Conservation (phyloP, 495 filamentous ascomycete genomes). For the Tuber melanosporum region DNA sequence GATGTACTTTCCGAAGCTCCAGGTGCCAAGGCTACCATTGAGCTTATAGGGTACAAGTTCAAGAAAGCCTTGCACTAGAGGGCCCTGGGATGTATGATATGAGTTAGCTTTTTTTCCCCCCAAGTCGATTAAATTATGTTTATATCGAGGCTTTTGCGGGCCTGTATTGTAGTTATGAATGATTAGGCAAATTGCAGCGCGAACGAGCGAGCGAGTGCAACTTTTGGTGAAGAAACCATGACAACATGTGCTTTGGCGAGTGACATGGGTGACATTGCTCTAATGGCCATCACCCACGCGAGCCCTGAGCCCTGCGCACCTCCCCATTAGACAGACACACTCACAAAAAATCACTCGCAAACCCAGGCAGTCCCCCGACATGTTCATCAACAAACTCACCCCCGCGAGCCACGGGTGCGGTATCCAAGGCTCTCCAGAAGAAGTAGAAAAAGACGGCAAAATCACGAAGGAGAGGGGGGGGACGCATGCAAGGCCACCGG, state of each 20-base stretch:
- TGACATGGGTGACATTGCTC: not conserved
- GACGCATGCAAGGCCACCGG: too few species aligned
- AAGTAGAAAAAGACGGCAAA: too few species aligned
- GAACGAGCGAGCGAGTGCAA: not conserved
- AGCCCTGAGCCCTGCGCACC: too few species aligned
- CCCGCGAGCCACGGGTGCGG: too few species aligned
- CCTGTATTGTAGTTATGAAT: not conserved
- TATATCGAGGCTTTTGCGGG: not conserved
- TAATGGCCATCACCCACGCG: too few species aligned
- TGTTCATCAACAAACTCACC: too few species aligned
- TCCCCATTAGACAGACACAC: too few species aligned
- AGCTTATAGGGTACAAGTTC: constrained; percentile 11
- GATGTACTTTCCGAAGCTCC: constrained; percentile 39
- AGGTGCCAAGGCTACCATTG: constrained; percentile 14
- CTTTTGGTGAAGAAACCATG: not conserved
- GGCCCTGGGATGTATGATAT: not conserved
- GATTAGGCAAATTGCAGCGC: not conserved
- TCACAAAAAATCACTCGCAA: too few species aligned
- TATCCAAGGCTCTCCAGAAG: too few species aligned
- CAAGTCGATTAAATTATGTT: not conserved
- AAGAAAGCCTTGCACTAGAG: constrained; percentile 13
- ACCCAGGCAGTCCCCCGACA: too few species aligned
- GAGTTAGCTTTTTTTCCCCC: not conserved
- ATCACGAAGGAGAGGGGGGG: too few species aligned
- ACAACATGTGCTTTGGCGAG: not conserved